A percentile compares a stretch with the other conserved stretches of the same genome.
phyloP scores from a whole-genome alignment of 2,329 filamentous ascomycete species.

The Fusarium chuoi region DNA sequence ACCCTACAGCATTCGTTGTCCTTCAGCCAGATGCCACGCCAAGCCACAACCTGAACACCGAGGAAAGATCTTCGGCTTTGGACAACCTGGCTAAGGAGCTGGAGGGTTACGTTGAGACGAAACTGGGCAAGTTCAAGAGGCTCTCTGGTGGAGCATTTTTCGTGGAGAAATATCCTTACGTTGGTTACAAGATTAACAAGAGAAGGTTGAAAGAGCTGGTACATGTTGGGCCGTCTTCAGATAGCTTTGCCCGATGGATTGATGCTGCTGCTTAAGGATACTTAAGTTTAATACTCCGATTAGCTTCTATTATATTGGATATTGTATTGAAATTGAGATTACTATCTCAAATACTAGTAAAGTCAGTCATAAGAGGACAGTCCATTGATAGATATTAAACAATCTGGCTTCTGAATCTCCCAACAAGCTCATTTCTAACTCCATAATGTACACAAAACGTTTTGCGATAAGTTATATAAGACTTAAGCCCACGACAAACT shows the following conservation, averaged over 20 bases:
- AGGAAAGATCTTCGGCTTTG: background rate
- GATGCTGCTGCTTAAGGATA: background rate
- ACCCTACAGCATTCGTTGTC: background rate
- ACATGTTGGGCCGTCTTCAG: fast-evolving
- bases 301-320: background rate
- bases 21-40: background rate
- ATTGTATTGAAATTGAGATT: background rate
- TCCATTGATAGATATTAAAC: fast-evolving
- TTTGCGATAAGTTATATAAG: background rate
- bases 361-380: background rate
- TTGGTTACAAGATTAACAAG: background rate
- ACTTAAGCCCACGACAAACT: background rate
- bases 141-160: background rate
- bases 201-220: background rate
- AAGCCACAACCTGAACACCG: background rate
- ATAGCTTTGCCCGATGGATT: background rate
- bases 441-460: too few species aligned
- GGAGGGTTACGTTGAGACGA: background rate
- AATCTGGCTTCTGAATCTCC: background rate
- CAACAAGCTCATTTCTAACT: too few species aligned
- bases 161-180: background rate
- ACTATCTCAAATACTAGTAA: background rate
- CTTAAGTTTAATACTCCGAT: fast-evolving
- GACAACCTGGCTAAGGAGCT: background rate
- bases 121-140: background rate